Conservation (phyloP, 2,329 filamentous ascomycete species). For the Stagonosporopsis cucurbitacearum region DNA sequence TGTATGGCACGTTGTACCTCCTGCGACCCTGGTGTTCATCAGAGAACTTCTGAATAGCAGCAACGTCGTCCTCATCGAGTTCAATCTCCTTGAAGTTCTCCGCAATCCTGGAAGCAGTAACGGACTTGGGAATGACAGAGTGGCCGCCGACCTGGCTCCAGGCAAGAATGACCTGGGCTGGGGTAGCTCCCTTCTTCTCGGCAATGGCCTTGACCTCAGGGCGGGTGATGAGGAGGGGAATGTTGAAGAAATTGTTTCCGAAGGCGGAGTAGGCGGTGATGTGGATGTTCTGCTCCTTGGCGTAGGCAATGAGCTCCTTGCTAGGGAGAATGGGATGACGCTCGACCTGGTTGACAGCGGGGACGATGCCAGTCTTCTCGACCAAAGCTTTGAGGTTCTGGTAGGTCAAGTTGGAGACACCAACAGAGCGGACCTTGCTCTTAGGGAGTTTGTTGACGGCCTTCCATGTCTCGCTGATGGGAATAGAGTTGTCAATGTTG, state of each 20-base stretch:
- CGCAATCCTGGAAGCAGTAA: conserved; percentile 34
- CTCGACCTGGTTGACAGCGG: conserved; percentile 43
- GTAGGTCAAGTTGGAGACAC: conserved; percentile 43
- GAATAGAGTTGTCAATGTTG: conserved; percentile 39
- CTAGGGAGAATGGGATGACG: conserved; percentile 40
- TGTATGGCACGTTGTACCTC: conserved; percentile 43
- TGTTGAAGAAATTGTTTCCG: conserved; percentile 50
- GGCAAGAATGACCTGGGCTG: conserved; percentile 80
- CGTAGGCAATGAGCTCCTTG: conserved; percentile 38
- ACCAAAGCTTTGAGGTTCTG: conserved; percentile 60
- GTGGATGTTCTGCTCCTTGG: conserved; percentile 42
- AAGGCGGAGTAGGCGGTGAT: conserved; percentile 54
- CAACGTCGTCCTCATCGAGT: conserved; percentile 30
- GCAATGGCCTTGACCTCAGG: conserved; percentile 73
- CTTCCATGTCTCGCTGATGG: conserved; percentile 42
- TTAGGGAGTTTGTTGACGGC: conserved; percentile 51
- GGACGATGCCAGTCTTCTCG: conserved; percentile 51
- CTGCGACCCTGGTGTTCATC: conserved; percentile 50
- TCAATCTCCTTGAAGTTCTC: conserved; percentile 43
- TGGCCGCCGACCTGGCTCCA: conserved; percentile 77
- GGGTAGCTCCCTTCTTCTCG: conserved; percentile 66
- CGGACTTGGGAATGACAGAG: conserved; percentile 41
- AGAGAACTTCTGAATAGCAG: conserved; percentile 55
- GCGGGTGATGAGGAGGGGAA: conserved; percentile 69
- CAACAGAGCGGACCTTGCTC: conserved; percentile 44